Percentiles rank a stretch among this genome's conserved stretches.
Evolutionary conservation across 2,329 filamentous ascomycete genomes (phyloP).

Genomic region (Lecanicillium sp.): DNA sequence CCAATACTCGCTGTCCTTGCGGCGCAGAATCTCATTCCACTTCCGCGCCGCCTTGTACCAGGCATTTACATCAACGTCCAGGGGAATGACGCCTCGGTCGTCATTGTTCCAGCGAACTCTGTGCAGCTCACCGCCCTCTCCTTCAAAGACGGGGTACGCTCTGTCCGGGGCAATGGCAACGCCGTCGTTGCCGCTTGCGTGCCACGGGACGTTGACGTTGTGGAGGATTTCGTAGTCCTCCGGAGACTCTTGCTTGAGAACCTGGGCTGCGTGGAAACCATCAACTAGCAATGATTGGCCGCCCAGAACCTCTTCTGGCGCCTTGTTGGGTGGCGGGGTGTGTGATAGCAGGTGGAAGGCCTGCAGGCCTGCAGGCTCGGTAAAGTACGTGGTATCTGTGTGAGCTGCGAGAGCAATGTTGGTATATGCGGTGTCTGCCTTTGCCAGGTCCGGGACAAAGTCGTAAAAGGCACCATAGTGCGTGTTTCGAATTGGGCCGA

Average conservation of each 20-base stretch:
- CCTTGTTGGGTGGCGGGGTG: constrained; percentile 32
- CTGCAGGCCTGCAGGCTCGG: constrained; percentile 83
- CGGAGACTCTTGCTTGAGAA: constrained; percentile 47
- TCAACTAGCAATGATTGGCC: constrained; percentile 80
- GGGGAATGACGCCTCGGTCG: constrained; percentile 66
- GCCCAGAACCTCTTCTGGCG: constrained; percentile 40
- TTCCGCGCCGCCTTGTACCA: constrained; percentile 80
- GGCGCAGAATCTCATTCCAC: constrained; percentile 63
- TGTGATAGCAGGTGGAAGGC: constrained; percentile 85
- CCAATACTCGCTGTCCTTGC: constrained; percentile 63
- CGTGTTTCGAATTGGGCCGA: constrained; percentile 80
- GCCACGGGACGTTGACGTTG: constrained; percentile 57
- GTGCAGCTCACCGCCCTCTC: constrained; percentile 33
- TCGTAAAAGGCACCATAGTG: constrained; percentile 81
- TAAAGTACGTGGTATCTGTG: constrained; percentile 95
- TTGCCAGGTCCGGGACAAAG: constrained; percentile 81
- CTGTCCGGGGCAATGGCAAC: constrained; percentile 69
- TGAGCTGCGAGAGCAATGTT: constrained; percentile 75
- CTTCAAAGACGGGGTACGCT: constrained; percentile 64
- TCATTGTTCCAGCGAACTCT: constrained; percentile 91
- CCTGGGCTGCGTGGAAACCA: constrained; percentile 65
- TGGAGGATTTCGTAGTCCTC: constrained; percentile 51
- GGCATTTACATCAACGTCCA: constrained; percentile 36
- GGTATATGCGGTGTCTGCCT: constrained; percentile 88
- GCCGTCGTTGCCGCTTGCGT: constrained; percentile 84